These are phyloP conservation scores for Byssochlamys sp. DNA, from an alignment of 2,329 filamentous ascomycete genomes.

Conservation along the genomic window DNA sequence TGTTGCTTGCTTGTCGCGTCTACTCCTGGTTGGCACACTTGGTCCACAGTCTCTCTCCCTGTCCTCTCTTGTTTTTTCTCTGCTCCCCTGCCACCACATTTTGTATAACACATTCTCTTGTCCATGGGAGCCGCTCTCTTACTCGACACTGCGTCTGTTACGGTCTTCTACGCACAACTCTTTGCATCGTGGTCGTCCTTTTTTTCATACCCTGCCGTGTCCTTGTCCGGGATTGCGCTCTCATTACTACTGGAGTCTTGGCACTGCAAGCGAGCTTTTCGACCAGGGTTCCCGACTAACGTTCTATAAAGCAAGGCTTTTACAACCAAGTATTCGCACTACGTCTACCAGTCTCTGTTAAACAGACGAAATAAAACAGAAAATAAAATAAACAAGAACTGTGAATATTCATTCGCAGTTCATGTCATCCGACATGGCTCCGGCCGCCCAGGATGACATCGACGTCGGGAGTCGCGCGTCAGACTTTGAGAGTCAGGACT, in stretches of 20 bases:
- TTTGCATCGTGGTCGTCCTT: not conserved
- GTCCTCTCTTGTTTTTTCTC: not conserved
- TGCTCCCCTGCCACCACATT: not conserved
- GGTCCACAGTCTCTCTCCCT: not conserved
- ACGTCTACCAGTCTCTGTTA: not conserved
- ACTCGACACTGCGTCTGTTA: not conserved
- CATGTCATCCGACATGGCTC: conserved; percentile 18
- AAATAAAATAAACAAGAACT: not conserved
- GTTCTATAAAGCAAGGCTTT: conserved; percentile 14
- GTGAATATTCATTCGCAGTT: not conserved
- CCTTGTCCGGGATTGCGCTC: not conserved
- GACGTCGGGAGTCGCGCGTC: conserved; percentile 29
- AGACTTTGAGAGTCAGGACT: conserved; percentile 28
- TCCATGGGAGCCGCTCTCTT: not conserved
- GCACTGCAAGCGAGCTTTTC: conserved; percentile 27
- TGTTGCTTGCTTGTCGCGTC: conserved; percentile 10
- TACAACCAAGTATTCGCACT: not conserved
- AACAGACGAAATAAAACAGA: not conserved
- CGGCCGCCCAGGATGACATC: conserved; percentile 23
- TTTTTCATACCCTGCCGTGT: not conserved
- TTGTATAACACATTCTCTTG: not conserved
- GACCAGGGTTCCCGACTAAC: conserved; percentile 16
- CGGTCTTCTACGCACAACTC: not conserved
- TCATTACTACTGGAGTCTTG: conserved; percentile 12
- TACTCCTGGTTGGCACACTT: not conserved